phyloP scores from a whole-genome alignment of 2,329 filamentous ascomycete genomes.

The Aspergillus sclerotialis region DNA sequence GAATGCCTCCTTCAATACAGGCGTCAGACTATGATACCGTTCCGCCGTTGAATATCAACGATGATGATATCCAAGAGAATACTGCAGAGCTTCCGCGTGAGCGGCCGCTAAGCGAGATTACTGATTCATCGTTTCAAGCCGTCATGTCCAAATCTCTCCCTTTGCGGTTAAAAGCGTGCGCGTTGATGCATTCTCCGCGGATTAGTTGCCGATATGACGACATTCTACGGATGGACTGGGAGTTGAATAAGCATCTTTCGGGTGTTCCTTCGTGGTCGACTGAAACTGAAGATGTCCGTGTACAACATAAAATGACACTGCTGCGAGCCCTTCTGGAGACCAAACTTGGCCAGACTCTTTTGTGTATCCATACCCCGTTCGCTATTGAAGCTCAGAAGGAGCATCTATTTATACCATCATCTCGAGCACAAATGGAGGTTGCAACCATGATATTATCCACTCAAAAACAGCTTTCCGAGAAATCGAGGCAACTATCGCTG shows the following conservation, averaged over 20 bases:
- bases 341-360: conserved; percentile 27
- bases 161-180: conserved; percentile 25
- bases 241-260: conserved; percentile 27
- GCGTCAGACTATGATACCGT: conserved; percentile 42
- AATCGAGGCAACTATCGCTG: conserved; percentile 24
- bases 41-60: conserved; percentile 44
- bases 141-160: conserved; percentile 22
- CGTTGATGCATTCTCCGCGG: conserved; percentile 29
- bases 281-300: conserved; percentile 11
- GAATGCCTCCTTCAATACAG: conserved; percentile 44
- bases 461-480: conserved; percentile 28
- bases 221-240: conserved; percentile 32
- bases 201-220: conserved; percentile 35
- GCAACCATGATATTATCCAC: conserved; percentile 31
- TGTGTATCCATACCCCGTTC: conserved; percentile 35
- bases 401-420: conserved; percentile 27
- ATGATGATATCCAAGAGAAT: conserved; percentile 41
- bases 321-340: conserved; percentile 28
- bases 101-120: conserved; percentile 24
- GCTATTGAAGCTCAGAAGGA: conserved; percentile 27
- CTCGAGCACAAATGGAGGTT: conserved; percentile 28
- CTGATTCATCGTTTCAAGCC: conserved; percentile 31
- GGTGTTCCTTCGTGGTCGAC: conserved; percentile 26
- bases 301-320: conserved; percentile 21
- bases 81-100: conserved; percentile 23